These are phyloP conservation scores for Panaeolus papilionaceus DNA, from an alignment of 768 basidiomycete genomes.

Conservation along the genomic window DNA sequence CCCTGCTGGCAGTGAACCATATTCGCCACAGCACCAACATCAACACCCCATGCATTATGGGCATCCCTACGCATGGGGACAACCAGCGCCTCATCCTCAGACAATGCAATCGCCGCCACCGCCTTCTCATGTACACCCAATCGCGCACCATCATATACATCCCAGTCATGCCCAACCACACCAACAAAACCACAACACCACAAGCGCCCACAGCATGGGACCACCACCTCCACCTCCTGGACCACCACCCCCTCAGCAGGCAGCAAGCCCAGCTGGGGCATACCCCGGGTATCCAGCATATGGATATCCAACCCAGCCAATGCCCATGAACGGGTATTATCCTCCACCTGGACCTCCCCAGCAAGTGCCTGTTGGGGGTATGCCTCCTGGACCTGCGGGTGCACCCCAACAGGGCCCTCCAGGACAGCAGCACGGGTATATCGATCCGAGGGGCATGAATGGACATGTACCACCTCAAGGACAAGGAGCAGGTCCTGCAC, in stretches of 20 bases:
- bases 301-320: background rate
- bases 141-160: slow-evolving; percentile 22
- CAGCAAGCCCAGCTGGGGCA: slow-evolving; percentile 20
- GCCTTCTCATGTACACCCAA: slow-evolving; percentile 33
- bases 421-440: slow-evolving; percentile 19
- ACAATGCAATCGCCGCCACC: slow-evolving; percentile 40
- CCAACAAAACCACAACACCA: slow-evolving; percentile 29
- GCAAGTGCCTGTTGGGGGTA: slow-evolving; percentile 21
- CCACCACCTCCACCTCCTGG: slow-evolving; percentile 30
- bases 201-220: slow-evolving; percentile 26
- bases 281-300: slow-evolving; percentile 26
- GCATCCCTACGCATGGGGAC: slow-evolving; percentile 43
- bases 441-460: slow-evolving; percentile 20
- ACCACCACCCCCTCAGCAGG: slow-evolving; percentile 24
- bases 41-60: slow-evolving; percentile 38
- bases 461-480: slow-evolving; percentile 13
- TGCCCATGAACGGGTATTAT: slow-evolving; percentile 35
- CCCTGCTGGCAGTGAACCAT: slow-evolving; percentile 41
- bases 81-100: slow-evolving; percentile 36
- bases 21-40: slow-evolving; percentile 35
- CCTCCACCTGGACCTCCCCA: slow-evolving; percentile 20
- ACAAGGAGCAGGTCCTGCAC: background rate
- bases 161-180: slow-evolving; percentile 27
- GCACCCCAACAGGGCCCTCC: slow-evolving; percentile 20
- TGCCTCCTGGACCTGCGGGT: slow-evolving; percentile 35